These are phyloP conservation scores for Aspergillus udagawae DNA, from an alignment of 2,329 filamentous ascomycete species.

Conservation along the genomic window DNA sequence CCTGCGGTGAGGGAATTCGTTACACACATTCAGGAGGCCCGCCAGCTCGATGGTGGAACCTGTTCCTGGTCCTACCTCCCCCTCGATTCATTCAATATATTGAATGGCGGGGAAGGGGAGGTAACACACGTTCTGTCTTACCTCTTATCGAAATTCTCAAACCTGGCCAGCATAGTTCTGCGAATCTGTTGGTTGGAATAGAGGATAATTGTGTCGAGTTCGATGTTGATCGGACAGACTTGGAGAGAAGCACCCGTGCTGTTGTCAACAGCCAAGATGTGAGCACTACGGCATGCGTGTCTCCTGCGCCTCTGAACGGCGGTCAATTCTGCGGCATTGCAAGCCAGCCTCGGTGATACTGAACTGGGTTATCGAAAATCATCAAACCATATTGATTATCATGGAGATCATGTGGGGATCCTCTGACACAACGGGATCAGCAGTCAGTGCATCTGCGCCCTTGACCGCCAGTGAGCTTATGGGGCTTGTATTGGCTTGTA, in stretches of 20 bases:
- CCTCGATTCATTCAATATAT: conserved; percentile 11
- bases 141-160: neutral
- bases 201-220: neutral
- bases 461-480: neutral
- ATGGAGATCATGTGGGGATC: neutral
- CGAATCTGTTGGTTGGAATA: neutral
- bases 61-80: neutral
- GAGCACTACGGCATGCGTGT: neutral
- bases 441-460: neutral
- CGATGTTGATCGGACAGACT: neutral
- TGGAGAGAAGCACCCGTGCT: too few relatives aligned
- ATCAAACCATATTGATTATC: neutral
- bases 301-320: neutral
- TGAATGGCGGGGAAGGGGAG: neutral
- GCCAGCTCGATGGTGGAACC: conserved; percentile 5
- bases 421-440: neutral
- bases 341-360: neutral
- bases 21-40: conserved; percentile 4
- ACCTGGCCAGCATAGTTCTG: neutral
- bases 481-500: neutral
- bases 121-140: neutral
- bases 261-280: neutral
- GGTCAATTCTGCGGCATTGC: neutral
- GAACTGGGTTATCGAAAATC: neutral
- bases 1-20: conserved; percentile 7